Evolutionary conservation across 305 asterid genomes (phyloP), one percentile per base, ranked within the genome.

Genomic region (Rubia occidens): DNA sequence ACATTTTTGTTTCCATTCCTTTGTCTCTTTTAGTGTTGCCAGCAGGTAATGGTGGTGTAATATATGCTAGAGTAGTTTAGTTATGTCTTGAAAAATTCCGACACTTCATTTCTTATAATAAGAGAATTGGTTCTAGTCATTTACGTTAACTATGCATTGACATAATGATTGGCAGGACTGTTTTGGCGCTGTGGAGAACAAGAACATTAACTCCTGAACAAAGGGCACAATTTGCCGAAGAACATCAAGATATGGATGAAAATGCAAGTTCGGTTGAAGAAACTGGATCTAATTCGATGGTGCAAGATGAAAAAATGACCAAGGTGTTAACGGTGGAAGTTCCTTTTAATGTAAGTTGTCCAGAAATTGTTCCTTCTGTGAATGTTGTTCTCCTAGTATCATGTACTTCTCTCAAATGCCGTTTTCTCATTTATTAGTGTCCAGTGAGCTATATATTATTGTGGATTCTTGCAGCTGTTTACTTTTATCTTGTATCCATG

Each of bases 171-270:
- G 15, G 26, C 70, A 94, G 98, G 85, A 90, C 97, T 70, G 84
- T 94, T 76, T 85, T 85, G 95, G 99, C 95, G 47, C 81, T 90
- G 15, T 90, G 99, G 99, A 89, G 73, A 70, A 91, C 97, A 39
- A 83, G 96, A 83, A 87, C 97, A 66, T 79, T 90, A 81, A 87
- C 86, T 66, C 99, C 95, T 5, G 99, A 89, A 81, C 97, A 94
- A 80, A 94, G 88, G 89, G 99, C 82, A 45, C 89, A 77, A 78
- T 82, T 94, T 45, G 85, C 85, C 64, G 99, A 94, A 69, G 93
- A 87, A 74, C 88, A 87, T 44, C 72, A 79, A 75, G 83, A 81
- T 13, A 85, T 79, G 74, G 86, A 82, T 61, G 89, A 70, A 69
- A 85, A 79, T 71, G 78, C 79, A 47, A 60, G 70, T 74, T 68